These are phyloP conservation scores for Phoenix roebelenii DNA, from an alignment of 176 grass and related monocot species.

Conservation along the genomic window DNA sequence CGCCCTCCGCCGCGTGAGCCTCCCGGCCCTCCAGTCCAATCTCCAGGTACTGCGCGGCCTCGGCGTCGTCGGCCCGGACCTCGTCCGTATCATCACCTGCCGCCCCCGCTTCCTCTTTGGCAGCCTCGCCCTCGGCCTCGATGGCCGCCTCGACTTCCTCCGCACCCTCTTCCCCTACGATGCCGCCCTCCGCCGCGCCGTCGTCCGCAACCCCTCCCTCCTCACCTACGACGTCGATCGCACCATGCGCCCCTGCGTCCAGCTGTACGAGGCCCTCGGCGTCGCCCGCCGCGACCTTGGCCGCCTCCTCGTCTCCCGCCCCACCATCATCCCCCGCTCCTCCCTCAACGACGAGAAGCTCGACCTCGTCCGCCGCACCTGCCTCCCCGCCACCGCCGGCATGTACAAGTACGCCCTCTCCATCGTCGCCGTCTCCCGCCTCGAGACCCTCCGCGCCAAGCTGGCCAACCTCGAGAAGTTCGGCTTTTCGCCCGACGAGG, in stretches of 20 bases:
- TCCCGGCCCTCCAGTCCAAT: not conserved
- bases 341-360: slow-evolving; percentile 17
- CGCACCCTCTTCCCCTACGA: slow-evolving; percentile 2
- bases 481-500: slow-evolving; percentile 6
- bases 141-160: not conserved
- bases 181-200: slow-evolving; percentile 6
- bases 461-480: slow-evolving; percentile 17
- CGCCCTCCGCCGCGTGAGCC: not conserved
- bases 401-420: slow-evolving; percentile 15
- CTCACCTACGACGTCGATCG: slow-evolving; percentile 13
- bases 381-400: not conserved
- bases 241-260: slow-evolving; percentile 10
- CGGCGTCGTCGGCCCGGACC: not conserved
- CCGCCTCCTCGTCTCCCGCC: slow-evolving; percentile 19
- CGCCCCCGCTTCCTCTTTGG: slow-evolving; percentile 4
- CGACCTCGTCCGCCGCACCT: slow-evolving; percentile 15
- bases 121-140: not conserved
- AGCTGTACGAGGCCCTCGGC: slow-evolving; percentile 10
- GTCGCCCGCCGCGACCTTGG: slow-evolving; percentile 2
- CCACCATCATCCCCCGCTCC: slow-evolving; percentile 6
- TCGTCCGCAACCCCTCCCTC: slow-evolving; percentile 13
- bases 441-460: slow-evolving; percentile 7
- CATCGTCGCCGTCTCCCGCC: slow-evolving; percentile 8
- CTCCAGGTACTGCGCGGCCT: slow-evolving; percentile 2
- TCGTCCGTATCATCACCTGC: slow-evolving; percentile 1